Percentiles rank a stretch among this genome's conserved stretches.
Conservation (phyloP, 2,329 filamentous ascomycete species). For the Fusarium sp. region DNA sequence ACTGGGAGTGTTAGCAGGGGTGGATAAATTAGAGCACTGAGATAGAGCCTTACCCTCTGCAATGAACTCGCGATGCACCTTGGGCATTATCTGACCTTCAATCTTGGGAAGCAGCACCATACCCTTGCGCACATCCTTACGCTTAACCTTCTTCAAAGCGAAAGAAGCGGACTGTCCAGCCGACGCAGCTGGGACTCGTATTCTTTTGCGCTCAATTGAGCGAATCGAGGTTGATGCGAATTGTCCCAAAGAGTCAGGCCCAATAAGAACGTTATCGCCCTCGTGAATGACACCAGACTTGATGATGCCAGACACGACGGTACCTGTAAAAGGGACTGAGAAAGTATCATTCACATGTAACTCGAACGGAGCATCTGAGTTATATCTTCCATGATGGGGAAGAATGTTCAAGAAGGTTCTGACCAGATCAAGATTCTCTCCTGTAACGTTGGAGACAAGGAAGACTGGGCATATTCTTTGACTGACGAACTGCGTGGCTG, state of each 20-base stretch:
- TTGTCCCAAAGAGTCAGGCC: constrained; percentile 89
- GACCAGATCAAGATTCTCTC: constrained; percentile 89
- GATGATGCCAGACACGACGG: constrained; percentile 94
- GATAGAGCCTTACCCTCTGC: constrained; percentile 72
- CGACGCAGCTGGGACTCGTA: constrained; percentile 86
- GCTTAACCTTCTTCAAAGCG: constrained; percentile 85
- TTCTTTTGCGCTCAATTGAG: constrained; percentile 94
- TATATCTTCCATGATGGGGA: constrained; percentile 93
- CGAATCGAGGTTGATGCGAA: constrained; percentile 89
- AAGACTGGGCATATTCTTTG: constrained; percentile 97
- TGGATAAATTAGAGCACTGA: too few species aligned
- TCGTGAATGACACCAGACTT: constrained; percentile 89
- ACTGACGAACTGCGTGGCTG: constrained; percentile 94
- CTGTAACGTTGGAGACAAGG: constrained; percentile 97
- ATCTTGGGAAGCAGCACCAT: constrained; percentile 95
- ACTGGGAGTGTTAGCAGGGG: constrained; percentile 64
- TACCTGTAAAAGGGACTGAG: constrained; percentile 96
- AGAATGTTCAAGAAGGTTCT: constrained; percentile 95
- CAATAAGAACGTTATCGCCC: constrained; percentile 90
- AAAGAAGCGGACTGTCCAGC: constrained; percentile 95
- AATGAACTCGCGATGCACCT: constrained; percentile 81
- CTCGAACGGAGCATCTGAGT: constrained; percentile 88
- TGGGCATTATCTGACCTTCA: constrained; percentile 77
- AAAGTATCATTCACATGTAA: constrained; percentile 98
- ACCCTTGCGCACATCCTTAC: constrained; percentile 95